A percentile compares a stretch with the other conserved stretches of the same genome.
phyloP scores from a whole-genome alignment of 345 rosid species.

The Rhizophora mangle region DNA sequence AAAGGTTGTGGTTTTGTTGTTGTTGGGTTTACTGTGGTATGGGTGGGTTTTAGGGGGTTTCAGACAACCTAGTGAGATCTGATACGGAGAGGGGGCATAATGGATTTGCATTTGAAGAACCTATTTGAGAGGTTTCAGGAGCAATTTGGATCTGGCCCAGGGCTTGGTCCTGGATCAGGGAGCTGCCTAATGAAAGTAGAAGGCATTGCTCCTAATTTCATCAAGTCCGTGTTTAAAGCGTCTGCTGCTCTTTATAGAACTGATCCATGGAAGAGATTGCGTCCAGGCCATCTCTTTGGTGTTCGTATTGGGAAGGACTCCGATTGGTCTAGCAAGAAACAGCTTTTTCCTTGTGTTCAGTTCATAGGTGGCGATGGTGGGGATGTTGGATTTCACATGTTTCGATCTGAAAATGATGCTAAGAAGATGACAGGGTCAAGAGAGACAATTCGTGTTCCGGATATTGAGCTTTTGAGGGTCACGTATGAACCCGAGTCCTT shows the following conservation, averaged over 20 bases:
- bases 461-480: slow-evolving; percentile 59
- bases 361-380: slow-evolving; percentile 75
- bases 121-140: slow-evolving; percentile 59
- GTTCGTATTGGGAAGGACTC: slow-evolving; percentile 61
- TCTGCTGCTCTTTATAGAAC: slow-evolving; percentile 66
- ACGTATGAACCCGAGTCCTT: slow-evolving; percentile 49
- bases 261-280: slow-evolving; percentile 69
- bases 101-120: slow-evolving; percentile 72
- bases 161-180: slow-evolving; percentile 74
- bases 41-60: neutral
- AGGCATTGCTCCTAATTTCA: slow-evolving; percentile 49
- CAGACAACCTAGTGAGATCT: slow-evolving; percentile 18
- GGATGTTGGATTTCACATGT: slow-evolving; percentile 56
- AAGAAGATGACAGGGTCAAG: slow-evolving; percentile 53
- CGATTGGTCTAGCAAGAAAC: slow-evolving; percentile 63
- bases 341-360: slow-evolving; percentile 59
- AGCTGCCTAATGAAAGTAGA: slow-evolving; percentile 54
- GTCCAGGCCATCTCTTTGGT: slow-evolving; percentile 55
- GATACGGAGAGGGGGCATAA: slow-evolving; percentile 10
- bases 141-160: slow-evolving; percentile 75
- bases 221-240: slow-evolving; percentile 47
- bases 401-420: slow-evolving; percentile 47
- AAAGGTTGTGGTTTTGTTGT: neutral
- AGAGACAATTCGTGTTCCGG: slow-evolving; percentile 50
- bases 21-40: slow-evolving; percentile 5